Evolutionary conservation across 352 stramenopile species (phyloP), one percentile per base, ranked within the genome.

Genomic region (Pythium brassicae): DNA sequence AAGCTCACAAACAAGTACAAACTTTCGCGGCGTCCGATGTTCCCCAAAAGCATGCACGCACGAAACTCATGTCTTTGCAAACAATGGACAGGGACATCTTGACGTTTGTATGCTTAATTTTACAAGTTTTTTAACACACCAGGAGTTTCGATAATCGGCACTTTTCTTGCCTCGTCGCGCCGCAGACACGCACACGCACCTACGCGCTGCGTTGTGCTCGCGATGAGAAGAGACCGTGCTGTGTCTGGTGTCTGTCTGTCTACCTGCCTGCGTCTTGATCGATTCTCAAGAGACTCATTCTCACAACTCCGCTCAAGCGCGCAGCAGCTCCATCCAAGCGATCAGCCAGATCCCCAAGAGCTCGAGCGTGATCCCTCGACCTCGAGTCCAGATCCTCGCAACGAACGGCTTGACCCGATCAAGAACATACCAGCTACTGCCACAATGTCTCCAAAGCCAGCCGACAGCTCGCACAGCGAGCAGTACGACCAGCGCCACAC

Each of bases 401-500:
- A n/a, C n/a, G n/a, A n/a, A n/a, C n/a, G n/a, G n/a, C n/a, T n/a
- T n/a, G n/a, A 29, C 23, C 49, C 8, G 4, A 14, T 7, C n/a
- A 45, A 6, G 3, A 4, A 45, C 40, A 9, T 25, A 10, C 40
- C 17, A 11, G 14, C 32, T 10, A 19, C 23, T 5, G 15, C 23
- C 17, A 19, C 34, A 11, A 69, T 69, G 62, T 27, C 14, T 20
- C 50, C 42, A 15, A 59, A 58, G 19, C 37, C 50, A 23, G 45
- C 42, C 17, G 15, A 56, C 29, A 35, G 9, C 26, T 27, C 53
- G 4, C 40, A 65, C 3, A 27, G 46, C 2, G 12, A 25, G 14
- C 61, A 79, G 46, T 84, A 73, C 37, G 71, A 78, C 29, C 74
- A 81, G 44, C 69, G 62, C 7, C 59, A 65, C 14, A 66, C 63